A percentile compares a stretch with the other conserved stretches of the same genome.
phyloP scores from a whole-genome alignment of 176 grass and related monocot genomes.

The Ananas comosus region DNA sequence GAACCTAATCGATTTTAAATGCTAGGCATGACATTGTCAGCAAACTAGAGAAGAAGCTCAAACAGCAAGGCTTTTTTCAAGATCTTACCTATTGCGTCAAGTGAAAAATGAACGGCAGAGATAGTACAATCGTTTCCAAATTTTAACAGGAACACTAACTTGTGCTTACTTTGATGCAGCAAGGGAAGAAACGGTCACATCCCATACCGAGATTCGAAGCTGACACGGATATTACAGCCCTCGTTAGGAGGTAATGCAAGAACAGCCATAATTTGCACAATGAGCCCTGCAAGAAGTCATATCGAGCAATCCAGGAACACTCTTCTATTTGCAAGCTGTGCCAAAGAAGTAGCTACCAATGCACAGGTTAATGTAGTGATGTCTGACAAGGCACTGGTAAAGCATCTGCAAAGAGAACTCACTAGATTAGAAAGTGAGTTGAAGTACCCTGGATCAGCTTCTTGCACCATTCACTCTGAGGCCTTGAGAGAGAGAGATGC shows the following conservation, averaged over 20 bases:
- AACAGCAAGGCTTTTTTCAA: neutral
- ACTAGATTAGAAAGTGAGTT: constrained; percentile 60
- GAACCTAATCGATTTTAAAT: too few species aligned
- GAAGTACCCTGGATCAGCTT: constrained; percentile 36
- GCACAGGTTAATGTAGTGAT: constrained; percentile 82
- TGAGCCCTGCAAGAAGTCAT: constrained; percentile 74
- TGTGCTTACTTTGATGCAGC: constrained; percentile 24
- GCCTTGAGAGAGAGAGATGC: constrained; percentile 63
- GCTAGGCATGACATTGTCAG: too few species aligned
- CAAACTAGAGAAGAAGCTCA: too few species aligned
- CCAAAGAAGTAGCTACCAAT: constrained; percentile 64
- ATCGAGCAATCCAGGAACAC: constrained; percentile 85
- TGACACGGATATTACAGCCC: constrained; percentile 78
- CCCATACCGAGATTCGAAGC: constrained; percentile 88
- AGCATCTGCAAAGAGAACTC: constrained; percentile 76
- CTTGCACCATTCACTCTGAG: constrained; percentile 38
- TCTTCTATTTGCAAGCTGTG: constrained; percentile 77
- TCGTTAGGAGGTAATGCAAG: constrained; percentile 79
- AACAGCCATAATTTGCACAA: constrained; percentile 87
- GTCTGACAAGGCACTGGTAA: constrained; percentile 82
- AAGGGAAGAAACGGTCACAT: constrained; percentile 75
- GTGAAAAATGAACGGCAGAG: too few species aligned
- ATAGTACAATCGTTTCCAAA: too few species aligned
- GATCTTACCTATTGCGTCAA: neutral
- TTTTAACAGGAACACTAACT: too few species aligned